phyloP scores from a whole-genome alignment of 257 asterid species.

The Solanum lignicaule region DNA sequence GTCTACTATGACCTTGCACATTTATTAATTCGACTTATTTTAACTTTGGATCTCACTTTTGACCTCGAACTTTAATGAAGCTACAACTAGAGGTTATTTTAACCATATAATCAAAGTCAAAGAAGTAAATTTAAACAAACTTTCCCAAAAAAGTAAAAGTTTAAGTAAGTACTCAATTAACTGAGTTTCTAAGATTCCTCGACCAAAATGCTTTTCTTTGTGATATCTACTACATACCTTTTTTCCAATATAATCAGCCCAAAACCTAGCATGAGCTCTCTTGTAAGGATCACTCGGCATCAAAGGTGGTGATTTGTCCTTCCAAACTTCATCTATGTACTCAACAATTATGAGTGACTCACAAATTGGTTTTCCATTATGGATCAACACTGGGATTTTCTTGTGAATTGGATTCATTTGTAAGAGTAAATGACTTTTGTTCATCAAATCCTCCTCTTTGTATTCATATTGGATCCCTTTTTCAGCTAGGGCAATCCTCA shows the following conservation, averaged over 20 bases:
- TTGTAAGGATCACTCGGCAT: constrained; percentile 22
- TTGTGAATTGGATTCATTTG: constrained; percentile 31
- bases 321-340: constrained; percentile 28
- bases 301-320: not conserved
- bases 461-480: constrained; percentile 10
- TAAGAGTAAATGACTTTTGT: constrained; percentile 11
- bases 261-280: constrained; percentile 25
- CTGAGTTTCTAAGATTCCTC: too few species aligned
- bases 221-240: constrained; percentile 6
- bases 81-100: not conserved
- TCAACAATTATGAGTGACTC: constrained; percentile 13
- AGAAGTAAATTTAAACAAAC: not conserved
- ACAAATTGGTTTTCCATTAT: constrained; percentile 14
- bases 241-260: constrained; percentile 23
- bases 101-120: too few species aligned
- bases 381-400: constrained; percentile 24
- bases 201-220: not conserved
- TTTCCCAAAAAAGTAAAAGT: not conserved
- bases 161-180: not conserved
- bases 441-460: constrained; percentile 4
- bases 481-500: constrained; percentile 18
- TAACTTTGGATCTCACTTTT: too few species aligned
- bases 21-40: too few species aligned
- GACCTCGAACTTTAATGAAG: not conserved
- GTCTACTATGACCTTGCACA: not conserved